phyloP scores from a whole-genome alignment of 73 alveolate genomes.

The Stentor coeruleus region DNA sequence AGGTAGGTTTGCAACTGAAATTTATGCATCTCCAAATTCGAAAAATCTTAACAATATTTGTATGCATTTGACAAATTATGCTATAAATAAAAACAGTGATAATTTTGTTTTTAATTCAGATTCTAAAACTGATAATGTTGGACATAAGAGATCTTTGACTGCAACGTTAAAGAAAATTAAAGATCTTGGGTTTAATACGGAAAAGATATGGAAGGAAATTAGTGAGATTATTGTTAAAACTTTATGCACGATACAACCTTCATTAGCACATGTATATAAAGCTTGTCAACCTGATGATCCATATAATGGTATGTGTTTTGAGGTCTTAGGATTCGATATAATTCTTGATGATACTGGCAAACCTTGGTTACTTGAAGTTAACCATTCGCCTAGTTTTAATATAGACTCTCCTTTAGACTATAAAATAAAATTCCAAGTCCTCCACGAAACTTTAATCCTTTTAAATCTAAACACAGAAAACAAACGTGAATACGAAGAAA shows the following conservation, averaged over 20 bases:
- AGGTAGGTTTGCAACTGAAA: constrained; percentile 74
- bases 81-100: constrained; percentile 45
- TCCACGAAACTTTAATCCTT: constrained; percentile 47
- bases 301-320: constrained; percentile 52
- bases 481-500: constrained; percentile 44
- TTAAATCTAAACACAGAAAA: constrained; percentile 51
- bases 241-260: constrained; percentile 43
- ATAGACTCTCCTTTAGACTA: constrained; percentile 66
- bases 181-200: constrained; percentile 38
- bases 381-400: constrained; percentile 63
- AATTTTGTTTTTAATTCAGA: constrained; percentile 46
- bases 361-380: constrained; percentile 66
- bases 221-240: constrained; percentile 55
- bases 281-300: constrained; percentile 55
- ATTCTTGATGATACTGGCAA: constrained; percentile 46
- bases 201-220: constrained; percentile 46
- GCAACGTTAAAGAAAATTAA: constrained; percentile 33
- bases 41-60: constrained; percentile 36
- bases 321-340: constrained; percentile 63
- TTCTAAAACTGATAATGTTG: constrained; percentile 38
- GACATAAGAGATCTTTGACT: constrained; percentile 47
- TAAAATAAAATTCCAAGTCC: constrained; percentile 45
- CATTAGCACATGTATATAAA: constrained; percentile 50
- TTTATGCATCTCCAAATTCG: constrained; percentile 44
- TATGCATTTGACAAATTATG: constrained; percentile 57